These are phyloP conservation scores for Zymoseptoria crescenta DNA, from an alignment of 2,329 filamentous ascomycete genomes.

Conservation along the genomic window DNA sequence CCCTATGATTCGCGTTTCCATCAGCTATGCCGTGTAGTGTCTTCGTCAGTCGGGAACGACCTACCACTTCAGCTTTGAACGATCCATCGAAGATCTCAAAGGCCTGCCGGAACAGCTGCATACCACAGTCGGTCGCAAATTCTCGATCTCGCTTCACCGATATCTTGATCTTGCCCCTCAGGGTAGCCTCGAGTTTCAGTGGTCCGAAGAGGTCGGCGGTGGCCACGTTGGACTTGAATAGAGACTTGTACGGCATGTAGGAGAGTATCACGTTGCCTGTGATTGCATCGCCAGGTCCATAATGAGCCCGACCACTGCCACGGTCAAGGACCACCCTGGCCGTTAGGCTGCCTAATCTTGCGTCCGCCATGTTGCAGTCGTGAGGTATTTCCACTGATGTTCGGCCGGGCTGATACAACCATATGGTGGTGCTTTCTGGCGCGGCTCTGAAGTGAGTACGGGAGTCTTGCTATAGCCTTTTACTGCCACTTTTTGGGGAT, in stretches of 20 bases:
- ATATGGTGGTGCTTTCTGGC: too few species aligned
- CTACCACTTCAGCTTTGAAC: slow-evolving; percentile 11
- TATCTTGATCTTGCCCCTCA: slow-evolving; percentile 11
- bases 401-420: too few species aligned
- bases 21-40: background rate
- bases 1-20: background rate
- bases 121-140: slow-evolving; percentile 10
- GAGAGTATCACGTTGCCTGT: slow-evolving; percentile 8
- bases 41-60: background rate
- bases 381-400: background rate
- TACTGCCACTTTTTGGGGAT: too few species aligned
- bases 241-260: slow-evolving; percentile 8
- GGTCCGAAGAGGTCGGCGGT: slow-evolving; percentile 17
- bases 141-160: slow-evolving; percentile 9
- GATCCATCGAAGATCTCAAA: slow-evolving; percentile 10
- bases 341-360: slow-evolving; percentile 9
- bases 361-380: background rate
- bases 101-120: slow-evolving; percentile 5
- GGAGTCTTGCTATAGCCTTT: too few species aligned
- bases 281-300: slow-evolving; percentile 11
- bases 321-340: slow-evolving; percentile 6
- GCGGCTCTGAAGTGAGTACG: too few species aligned
- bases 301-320: slow-evolving; percentile 1
- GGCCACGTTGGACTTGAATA: slow-evolving; percentile 11
- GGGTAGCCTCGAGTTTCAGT: slow-evolving; percentile 5